Evolutionary conservation across 495 filamentous ascomycete genomes (phyloP).

Genomic region (Aspergillus egyptiacus): DNA sequence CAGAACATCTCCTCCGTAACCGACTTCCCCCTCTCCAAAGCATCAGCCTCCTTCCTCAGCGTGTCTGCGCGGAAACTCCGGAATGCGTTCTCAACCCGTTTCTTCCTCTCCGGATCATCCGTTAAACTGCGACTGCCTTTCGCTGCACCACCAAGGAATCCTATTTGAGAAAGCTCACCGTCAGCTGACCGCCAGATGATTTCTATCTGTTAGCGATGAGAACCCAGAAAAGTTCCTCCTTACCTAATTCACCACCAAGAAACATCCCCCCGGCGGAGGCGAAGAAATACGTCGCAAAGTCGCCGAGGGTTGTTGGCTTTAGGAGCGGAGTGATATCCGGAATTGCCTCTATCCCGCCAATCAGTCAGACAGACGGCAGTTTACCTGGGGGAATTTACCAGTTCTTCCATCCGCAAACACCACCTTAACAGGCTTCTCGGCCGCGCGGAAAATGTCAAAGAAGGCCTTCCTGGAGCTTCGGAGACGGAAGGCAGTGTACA

Average conservation of each 20-base stretch:
- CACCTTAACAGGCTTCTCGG: conserved; percentile 55
- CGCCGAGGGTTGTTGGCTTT: conserved; percentile 52
- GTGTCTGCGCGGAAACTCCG: conserved; percentile 56
- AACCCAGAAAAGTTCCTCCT: not conserved
- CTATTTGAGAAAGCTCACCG: conserved; percentile 45
- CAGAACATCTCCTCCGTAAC: conserved; percentile 27
- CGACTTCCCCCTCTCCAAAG: conserved; percentile 41
- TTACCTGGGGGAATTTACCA: no score
- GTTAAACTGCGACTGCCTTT: conserved; percentile 47
- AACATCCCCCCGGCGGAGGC: conserved; percentile 57
- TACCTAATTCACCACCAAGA: conserved; percentile 57
- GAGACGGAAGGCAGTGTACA: conserved; percentile 53
- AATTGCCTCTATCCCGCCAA: conserved; percentile 47
- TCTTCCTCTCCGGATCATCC: conserved; percentile 46
- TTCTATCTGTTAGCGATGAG: no score
- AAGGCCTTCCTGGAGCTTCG: conserved; percentile 47
- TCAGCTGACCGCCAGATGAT: not conserved
- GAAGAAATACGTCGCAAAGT: conserved; percentile 58
- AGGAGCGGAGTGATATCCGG: conserved; percentile 55
- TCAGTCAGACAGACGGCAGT: no score
- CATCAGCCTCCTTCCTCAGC: conserved; percentile 50
- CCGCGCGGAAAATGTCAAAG: conserved; percentile 54
- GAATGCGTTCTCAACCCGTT: conserved; percentile 60
- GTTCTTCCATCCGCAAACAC: conserved; percentile 54
- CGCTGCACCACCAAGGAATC: conserved; percentile 37